Conservation (phyloP, 345 rosid genomes). For the Citrus reticulata region DNA sequence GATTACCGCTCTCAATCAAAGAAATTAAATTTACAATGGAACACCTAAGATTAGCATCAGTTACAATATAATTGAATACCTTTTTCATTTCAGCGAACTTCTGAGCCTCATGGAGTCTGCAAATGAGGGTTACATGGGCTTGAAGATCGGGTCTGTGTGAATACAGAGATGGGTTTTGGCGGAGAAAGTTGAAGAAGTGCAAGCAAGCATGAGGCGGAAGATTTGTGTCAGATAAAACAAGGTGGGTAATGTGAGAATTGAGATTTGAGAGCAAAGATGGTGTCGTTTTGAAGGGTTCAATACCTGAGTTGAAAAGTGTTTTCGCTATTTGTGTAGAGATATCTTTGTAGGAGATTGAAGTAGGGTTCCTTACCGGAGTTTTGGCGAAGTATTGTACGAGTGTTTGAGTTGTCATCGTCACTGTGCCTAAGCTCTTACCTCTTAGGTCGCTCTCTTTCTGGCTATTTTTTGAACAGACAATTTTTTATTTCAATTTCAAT, state of each 20-base stretch:
- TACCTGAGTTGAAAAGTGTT: slow-evolving; percentile 25
- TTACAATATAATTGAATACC: slow-evolving; percentile 35
- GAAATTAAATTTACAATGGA: slow-evolving; percentile 36
- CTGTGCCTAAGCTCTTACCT: too few species aligned
- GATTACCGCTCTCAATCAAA: slow-evolving; percentile 21
- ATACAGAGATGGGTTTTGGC: slow-evolving; percentile 23
- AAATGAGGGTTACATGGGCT: slow-evolving; percentile 42
- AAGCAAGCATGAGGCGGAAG: slow-evolving; percentile 51
- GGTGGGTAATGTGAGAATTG: slow-evolving; percentile 37
- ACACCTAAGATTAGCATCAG: slow-evolving; percentile 31
- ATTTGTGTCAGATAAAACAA: slow-evolving; percentile 48
- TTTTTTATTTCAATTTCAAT: too few species aligned
- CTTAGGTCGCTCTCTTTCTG: too few species aligned
- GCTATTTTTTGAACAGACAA: too few species aligned
- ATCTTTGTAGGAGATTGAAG: slow-evolving; percentile 19
- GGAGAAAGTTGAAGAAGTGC: slow-evolving; percentile 54
- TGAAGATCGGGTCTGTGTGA: slow-evolving; percentile 42
- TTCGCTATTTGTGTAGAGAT: slow-evolving; percentile 29
- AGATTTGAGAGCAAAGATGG: slow-evolving; percentile 44
- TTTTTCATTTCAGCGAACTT: slow-evolving; percentile 47
- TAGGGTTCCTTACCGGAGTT: neutral
- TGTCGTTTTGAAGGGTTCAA: slow-evolving; percentile 31
- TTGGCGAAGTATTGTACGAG: slow-evolving; percentile 21
- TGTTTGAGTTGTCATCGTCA: slow-evolving; percentile 31
- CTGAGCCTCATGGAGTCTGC: slow-evolving; percentile 42